Base-by-base conservation (phyloP, 495 filamentous ascomycete genomes). In the Viridothelium virens region DNA sequence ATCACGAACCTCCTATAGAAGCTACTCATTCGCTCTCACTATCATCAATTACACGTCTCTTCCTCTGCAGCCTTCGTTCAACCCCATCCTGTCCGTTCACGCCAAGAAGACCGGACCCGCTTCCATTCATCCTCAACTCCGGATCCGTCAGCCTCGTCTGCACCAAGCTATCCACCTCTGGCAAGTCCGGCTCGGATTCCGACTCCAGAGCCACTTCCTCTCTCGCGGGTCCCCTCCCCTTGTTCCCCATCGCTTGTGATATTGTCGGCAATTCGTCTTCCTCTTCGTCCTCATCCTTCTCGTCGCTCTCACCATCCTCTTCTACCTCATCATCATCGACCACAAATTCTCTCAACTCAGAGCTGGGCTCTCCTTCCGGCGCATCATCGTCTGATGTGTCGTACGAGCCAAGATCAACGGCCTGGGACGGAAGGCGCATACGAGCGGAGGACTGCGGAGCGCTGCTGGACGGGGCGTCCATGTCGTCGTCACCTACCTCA, bases 311-410 rank as follows among this genome's bases (percentile, higher is more conserved):
- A 2, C 63, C 59, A 7, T 16, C 56, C 14, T 33, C 62, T 31
- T 37, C 37, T 3, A 64, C 66, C 25, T 36, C 61, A 11, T 62
- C 31, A 34, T 31, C 61, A 31, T 33, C 62, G 2, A 73, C 72
- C 36, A 74, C 68, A 56, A 74, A 74, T 12, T 68, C 66, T 6
- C 65, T 63, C 7, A 72, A 67, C 61, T 72, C 70, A n/a, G 71
- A 73, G 38, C 72, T 71, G 2, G 67, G 65, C 38, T 72, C 66
- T 5, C 16, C 39, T 25, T 74, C 72, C 12, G 65, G 71, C 7
- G 68, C 63, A 9, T 74, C 72, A n/a, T 70, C 65, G 50, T 69
- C 71, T 14, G 65, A 68, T 3, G 72, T 71, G 53, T 73, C 71
- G 18, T 37, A 2, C 1, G 68, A 66, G 3, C 72, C 72, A 14